Conservation (phyloP, 345 rosid species). For the Populus pruinosa region DNA sequence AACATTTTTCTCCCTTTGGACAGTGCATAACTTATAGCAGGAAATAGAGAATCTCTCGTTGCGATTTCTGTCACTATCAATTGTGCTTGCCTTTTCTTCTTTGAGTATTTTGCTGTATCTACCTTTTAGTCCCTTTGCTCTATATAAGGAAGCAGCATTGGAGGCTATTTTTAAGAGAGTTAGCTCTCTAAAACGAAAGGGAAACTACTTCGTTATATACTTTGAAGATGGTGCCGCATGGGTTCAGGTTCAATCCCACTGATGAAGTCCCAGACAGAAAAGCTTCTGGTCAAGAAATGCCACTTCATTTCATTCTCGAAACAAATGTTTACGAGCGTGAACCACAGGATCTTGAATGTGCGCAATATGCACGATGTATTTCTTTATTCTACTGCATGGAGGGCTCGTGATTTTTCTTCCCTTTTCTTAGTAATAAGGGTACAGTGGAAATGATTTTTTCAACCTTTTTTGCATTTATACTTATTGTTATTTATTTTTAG, state of each 20-base stretch:
- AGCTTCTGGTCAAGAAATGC: conserved; percentile 16
- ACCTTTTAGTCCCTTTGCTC: not conserved
- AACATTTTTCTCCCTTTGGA: not conserved
- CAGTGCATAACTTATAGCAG: too few species aligned
- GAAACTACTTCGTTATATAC: not conserved
- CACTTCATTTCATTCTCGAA: conserved; percentile 11
- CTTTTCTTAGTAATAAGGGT: not conserved
- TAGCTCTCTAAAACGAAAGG: not conserved
- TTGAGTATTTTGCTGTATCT: too few species aligned
- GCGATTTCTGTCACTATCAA: not conserved
- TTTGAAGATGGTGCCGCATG: conserved; percentile 16
- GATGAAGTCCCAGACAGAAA: conserved; percentile 21
- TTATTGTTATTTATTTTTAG: too few species aligned
- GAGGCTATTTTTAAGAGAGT: not conserved
- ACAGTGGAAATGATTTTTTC: too few species aligned
- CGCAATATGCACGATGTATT: not conserved
- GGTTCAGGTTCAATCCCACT: conserved; percentile 31
- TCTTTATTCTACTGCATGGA: not conserved
- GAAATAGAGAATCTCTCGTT: too few species aligned
- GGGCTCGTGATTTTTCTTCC: not conserved
- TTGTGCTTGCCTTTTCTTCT: not conserved
- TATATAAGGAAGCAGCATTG: not conserved
- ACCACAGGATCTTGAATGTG: conserved; percentile 20
- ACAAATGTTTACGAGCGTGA: conserved; percentile 17
- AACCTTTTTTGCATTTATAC: too few species aligned